Base-by-base conservation (phyloP, 768 basidiomycete genomes). In the Strobilomyces confusus region DNA sequence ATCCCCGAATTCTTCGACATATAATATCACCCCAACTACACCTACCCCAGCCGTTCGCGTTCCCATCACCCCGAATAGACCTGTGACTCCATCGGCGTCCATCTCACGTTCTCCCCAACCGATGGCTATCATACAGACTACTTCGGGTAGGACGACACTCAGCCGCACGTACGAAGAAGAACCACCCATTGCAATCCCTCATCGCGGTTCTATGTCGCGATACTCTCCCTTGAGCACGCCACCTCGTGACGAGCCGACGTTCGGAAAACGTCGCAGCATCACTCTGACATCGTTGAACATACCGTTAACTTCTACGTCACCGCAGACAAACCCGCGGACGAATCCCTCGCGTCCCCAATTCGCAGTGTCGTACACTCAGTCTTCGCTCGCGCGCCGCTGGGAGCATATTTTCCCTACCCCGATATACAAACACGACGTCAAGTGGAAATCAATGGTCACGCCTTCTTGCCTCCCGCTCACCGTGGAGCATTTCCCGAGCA, bases 381-480 rank as follows among this genome's bases (percentile, higher is more conserved):
- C 82, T 2, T 84, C 83, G 12, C 81, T 93, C n/a, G 91, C 92
- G 2, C 77, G 89, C 40, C 75, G 94, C 19, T 98, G 95, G 94
- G 85, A 95, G 58, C 92, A 95, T 64, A 80, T 87, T 55, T 86
- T 89, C 63, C 85, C 92, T 0, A 77, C 78, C 17, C 81, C 84
- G 8, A 68, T 80, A 23, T 86, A 82, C 65, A 88, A 92, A 67
- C 84, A 93, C 55, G 86, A 95, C 42, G 80, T 94, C 69, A 97
- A 98, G 67, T 98, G 95, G 95, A 83, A 81, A 58, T 86, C 86
- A 11, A 84, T 94, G 65, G 79, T 86, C 47, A 87, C 89, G 0
- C 94, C 95, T 0, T 81, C 84, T 12, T 95, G 91, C 62, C 78
- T 98, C 2, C 95, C 95, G 7, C 77, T 98, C 47, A 94, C 94